Conservation (phyloP, 495 filamentous ascomycete genomes). For the Glutinoglossum americanum region DNA sequence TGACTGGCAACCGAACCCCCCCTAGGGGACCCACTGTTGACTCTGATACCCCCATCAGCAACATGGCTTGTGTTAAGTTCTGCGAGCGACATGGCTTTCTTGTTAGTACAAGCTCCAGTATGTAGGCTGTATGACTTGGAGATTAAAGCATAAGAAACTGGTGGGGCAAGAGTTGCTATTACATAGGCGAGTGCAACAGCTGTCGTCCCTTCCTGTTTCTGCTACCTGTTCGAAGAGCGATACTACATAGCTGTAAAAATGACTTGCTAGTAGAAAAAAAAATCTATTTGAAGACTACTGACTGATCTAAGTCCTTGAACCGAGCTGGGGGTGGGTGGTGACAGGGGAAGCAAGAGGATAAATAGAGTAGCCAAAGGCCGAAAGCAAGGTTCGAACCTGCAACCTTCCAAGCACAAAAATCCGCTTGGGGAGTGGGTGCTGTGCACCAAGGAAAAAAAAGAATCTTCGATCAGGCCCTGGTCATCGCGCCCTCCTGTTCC, state of each 20-base stretch:
- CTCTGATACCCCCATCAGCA: background rate
- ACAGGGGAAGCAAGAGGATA: background rate
- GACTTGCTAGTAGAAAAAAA: background rate
- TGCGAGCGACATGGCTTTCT: background rate
- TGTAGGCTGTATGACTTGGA: no score
- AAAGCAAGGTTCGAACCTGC: background rate
- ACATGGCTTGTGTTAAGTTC: background rate
- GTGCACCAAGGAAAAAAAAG: background rate
- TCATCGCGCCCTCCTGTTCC: background rate
- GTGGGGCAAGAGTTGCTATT: background rate
- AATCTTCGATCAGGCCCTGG: background rate
- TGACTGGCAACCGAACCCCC: background rate
- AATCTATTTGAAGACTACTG: background rate
- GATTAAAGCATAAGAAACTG: background rate
- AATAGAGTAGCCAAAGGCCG: background rate
- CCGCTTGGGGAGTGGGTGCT: background rate
- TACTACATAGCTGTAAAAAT: background rate
- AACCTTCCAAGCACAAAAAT: background rate
- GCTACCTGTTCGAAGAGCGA: no score
- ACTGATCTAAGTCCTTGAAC: background rate
- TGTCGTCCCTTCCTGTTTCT: background rate
- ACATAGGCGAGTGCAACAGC: background rate
- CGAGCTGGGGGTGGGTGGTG: background rate
- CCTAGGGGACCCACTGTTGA: background rate
- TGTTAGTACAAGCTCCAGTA: background rate